Evolutionary conservation across 768 basidiomycete species (phyloP).

Genomic region (Agaricus bisporus): DNA sequence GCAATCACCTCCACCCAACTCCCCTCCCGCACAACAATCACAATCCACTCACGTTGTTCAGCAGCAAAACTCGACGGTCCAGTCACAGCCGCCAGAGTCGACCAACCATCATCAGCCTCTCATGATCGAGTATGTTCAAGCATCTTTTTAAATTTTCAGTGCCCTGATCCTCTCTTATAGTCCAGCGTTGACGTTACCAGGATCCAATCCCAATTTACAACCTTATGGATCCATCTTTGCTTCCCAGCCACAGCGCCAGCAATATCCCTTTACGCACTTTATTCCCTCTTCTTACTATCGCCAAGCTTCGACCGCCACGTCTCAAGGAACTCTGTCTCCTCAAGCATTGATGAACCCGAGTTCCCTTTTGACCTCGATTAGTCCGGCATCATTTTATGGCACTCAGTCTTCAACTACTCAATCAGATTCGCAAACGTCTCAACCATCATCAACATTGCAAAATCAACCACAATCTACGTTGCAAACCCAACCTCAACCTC

Average conservation of each 20-base stretch:
- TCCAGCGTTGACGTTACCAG: constrained; percentile 52
- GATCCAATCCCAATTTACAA: constrained; percentile 28
- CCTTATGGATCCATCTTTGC: constrained; percentile 8
- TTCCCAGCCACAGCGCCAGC: constrained; percentile 19
- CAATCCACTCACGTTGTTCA: constrained; percentile 17
- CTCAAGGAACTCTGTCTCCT: constrained; percentile 66
- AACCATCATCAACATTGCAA: constrained; percentile 11
- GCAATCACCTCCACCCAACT: constrained; percentile 14
- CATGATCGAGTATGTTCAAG: constrained; percentile 62
- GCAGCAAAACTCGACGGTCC: constrained; percentile 19
- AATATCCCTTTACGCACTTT: constrained; percentile 15
- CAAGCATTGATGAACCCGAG: constrained; percentile 38
- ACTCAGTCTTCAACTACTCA: constrained; percentile 13
- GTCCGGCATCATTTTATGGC: constrained; percentile 28
- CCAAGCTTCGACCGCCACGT: constrained; percentile 26
- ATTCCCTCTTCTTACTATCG: constrained; percentile 21
- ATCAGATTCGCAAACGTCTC: constrained; percentile 9
- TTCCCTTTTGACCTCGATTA: constrained; percentile 43
- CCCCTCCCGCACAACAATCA: constrained; percentile 16
- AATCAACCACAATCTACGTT: constrained; percentile 12
- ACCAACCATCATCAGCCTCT: constrained; percentile 32
- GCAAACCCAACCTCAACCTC: constrained; percentile 16
- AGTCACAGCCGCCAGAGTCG: constrained; percentile 20
- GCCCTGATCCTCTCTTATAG: constrained; percentile 26
- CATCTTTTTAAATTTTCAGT: constrained; percentile 3